Conservation (phyloP, 768 basidiomycete genomes). For the Phallus indusiatus region DNA sequence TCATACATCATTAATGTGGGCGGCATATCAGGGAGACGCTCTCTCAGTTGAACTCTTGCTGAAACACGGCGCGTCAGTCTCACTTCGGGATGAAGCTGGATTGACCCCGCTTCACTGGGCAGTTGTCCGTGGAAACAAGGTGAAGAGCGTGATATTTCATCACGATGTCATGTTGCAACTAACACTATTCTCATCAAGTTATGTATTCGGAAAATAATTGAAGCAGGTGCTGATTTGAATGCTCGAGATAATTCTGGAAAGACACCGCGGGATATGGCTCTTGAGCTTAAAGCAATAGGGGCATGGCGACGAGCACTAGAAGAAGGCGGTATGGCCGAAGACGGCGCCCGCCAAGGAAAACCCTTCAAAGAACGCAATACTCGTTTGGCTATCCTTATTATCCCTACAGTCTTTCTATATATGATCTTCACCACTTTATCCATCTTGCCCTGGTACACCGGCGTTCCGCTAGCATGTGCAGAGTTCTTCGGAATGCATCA, state of each 20-base stretch:
- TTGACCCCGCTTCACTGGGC: constrained; percentile 95
- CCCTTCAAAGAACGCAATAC: constrained; percentile 81
- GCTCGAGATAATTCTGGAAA: constrained; percentile 78
- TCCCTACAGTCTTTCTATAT: constrained; percentile 74
- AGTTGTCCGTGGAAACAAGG: constrained; percentile 87
- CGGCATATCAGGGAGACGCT: constrained; percentile 96
- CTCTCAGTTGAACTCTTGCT: constrained; percentile 87
- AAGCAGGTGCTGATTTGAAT: constrained; percentile 75
- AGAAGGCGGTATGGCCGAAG: constrained; percentile 76
- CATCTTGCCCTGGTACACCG: constrained; percentile 85
- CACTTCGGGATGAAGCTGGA: constrained; percentile 68
- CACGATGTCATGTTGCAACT: neutral
- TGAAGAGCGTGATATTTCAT: constrained; percentile 14
- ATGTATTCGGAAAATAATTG: constrained; percentile 75
- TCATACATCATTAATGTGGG: constrained; percentile 97
- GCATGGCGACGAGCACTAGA: constrained; percentile 86
- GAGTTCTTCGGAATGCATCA: constrained; percentile 94
- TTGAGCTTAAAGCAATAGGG: constrained; percentile 81
- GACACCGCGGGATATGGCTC: constrained; percentile 90
- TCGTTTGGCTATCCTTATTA: constrained; percentile 63
- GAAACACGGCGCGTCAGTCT: constrained; percentile 75
- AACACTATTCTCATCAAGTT: neutral
- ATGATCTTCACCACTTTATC: constrained; percentile 78
- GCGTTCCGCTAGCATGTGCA: constrained; percentile 69
- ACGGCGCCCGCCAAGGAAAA: constrained; percentile 55